Conservation (phyloP, 2,329 filamentous ascomycete genomes). For the Didymella arachidicola region DNA sequence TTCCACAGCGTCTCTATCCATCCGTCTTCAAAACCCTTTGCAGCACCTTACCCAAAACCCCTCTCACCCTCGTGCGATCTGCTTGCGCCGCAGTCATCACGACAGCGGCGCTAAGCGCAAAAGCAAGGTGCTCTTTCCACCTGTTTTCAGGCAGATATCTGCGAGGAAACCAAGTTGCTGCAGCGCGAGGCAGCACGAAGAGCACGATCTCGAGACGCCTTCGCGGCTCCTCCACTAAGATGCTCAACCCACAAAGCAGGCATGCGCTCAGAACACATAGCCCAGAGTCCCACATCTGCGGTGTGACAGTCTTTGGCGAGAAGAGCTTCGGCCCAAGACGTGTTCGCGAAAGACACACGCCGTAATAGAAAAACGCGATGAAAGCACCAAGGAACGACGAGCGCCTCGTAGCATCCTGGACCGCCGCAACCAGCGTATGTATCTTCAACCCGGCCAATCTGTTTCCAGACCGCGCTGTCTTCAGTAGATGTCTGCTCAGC, state of each 20-base stretch:
- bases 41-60: slow-evolving; percentile 42
- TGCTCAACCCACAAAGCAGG: slow-evolving; percentile 80
- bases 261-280: slow-evolving; percentile 77
- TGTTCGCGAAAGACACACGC: slow-evolving; percentile 79
- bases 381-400: slow-evolving; percentile 81
- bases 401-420: slow-evolving; percentile 70
- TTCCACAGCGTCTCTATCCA: not conserved
- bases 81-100: slow-evolving; percentile 43
- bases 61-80: slow-evolving; percentile 34
- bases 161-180: slow-evolving; percentile 76
- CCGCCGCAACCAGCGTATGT: slow-evolving; percentile 58
- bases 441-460: slow-evolving; percentile 18
- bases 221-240: slow-evolving; percentile 71
- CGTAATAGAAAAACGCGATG: slow-evolving; percentile 83
- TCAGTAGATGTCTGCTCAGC: slow-evolving; percentile 24
- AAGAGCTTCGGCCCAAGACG: slow-evolving; percentile 75
- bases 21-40: slow-evolving; percentile 31
- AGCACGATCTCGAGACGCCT: slow-evolving; percentile 78
- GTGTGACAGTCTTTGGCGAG: slow-evolving; percentile 61
- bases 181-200: slow-evolving; percentile 80
- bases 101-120: slow-evolving; percentile 42
- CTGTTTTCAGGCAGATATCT: slow-evolving; percentile 60
- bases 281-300: slow-evolving; percentile 66
- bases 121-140: slow-evolving; percentile 45
- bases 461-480: slow-evolving; percentile 28